These are phyloP conservation scores for Trametes gibbosa DNA, from an alignment of 768 basidiomycete species.

Conservation along the genomic window DNA sequence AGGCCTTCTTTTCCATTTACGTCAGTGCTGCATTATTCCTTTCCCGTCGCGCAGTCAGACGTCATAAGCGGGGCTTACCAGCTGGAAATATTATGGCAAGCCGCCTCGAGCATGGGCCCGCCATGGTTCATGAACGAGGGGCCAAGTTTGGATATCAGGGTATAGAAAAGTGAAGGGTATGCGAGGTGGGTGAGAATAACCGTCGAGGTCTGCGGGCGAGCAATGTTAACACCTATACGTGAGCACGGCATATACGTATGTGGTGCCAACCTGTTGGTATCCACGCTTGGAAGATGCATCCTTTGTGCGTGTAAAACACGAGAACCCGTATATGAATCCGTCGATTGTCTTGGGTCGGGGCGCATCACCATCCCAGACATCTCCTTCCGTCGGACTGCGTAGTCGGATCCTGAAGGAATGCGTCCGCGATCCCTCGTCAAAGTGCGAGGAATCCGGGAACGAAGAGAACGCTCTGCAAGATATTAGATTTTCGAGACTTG, in stretches of 20 bases:
- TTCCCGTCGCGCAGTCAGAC: background rate
- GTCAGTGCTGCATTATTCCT: background rate
- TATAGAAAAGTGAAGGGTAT: conserved; percentile 77
- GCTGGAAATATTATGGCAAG: conserved; percentile 79
- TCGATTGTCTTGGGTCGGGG: conserved; percentile 44
- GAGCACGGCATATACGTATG: too few species aligned
- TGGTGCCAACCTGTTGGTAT: conserved; percentile 62
- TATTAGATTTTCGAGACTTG: conserved; percentile 5
- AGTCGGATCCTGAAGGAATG: conserved; percentile 86
- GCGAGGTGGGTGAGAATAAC: conserved; percentile 79
- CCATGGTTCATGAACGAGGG: conserved; percentile 74
- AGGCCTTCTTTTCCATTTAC: conserved; percentile 60
- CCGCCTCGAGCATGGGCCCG: conserved; percentile 77
- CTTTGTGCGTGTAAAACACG: conserved; percentile 70
- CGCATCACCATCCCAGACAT: conserved; percentile 9
- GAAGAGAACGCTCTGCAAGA: conserved; percentile 78
- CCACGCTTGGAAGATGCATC: conserved; percentile 70
- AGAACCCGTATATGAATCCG: conserved; percentile 75
- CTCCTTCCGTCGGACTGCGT: conserved; percentile 22
- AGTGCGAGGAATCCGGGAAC: conserved; percentile 86
- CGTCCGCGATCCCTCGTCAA: conserved; percentile 77
- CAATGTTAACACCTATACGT: background rate
- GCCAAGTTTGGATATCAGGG: conserved; percentile 67
- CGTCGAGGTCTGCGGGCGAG: conserved; percentile 57
- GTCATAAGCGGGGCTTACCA: conserved; percentile 54